Evolutionary conservation across 805 yeast species (phyloP).

Genomic region (Pichia membranifaciens): DNA sequence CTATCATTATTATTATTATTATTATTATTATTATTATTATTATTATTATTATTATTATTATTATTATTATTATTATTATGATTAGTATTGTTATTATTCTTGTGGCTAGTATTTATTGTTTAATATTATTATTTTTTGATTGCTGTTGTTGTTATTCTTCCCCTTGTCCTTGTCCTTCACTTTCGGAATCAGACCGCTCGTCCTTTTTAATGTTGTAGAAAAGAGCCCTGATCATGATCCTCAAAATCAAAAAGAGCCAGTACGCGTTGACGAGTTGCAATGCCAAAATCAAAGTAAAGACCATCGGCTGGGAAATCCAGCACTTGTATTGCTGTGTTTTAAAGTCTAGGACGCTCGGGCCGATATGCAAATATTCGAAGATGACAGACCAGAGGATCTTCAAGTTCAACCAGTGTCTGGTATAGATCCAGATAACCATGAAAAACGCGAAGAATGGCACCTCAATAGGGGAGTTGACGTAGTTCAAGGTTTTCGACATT

Average conservation of each 20-base stretch:
- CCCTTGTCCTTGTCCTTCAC: too few species aligned
- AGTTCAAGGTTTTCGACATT: conserved; percentile 77
- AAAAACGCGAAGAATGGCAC: conserved; percentile 67
- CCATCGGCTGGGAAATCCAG: conserved; percentile 89
- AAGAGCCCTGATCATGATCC: conserved; percentile 67
- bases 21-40: too few species aligned
- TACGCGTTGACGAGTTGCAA: conserved; percentile 80
- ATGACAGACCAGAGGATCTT: conserved; percentile 76
- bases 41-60: too few species aligned
- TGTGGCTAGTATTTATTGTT: too few species aligned
- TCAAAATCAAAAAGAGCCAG: conserved; percentile 79
- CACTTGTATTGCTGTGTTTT: conserved; percentile 93
- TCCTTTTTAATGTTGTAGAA: conserved; percentile 59
- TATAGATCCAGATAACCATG: conserved; percentile 71
- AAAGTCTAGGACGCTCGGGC: conserved; percentile 76
- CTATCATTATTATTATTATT: too few species aligned
- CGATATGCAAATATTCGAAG: conserved; percentile 83
- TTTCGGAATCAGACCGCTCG: conserved; percentile 85
- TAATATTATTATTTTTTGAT: too few species aligned
- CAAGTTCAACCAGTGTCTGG: conserved; percentile 82
- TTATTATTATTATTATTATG: too few species aligned
- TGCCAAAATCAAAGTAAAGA: conserved; percentile 68
- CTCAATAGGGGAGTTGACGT: conserved; percentile 61
- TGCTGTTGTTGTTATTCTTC: too few species aligned
- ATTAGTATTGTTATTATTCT: too few species aligned